Base-by-base conservation (phyloP, 305 asterid genomes). In the Ajuga reptans region DNA sequence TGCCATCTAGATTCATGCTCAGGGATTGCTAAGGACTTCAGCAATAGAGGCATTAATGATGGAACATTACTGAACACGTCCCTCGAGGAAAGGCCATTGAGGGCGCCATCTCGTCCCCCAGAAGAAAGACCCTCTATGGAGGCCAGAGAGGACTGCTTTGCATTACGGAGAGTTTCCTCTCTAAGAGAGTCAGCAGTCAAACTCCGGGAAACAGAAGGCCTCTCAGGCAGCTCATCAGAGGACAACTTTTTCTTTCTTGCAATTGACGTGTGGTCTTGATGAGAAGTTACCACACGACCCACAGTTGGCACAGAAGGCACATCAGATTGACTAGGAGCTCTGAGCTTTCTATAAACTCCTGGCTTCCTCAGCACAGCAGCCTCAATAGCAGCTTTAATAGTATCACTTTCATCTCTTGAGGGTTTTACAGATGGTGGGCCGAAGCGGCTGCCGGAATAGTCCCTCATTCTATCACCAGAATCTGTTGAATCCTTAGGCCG, bases 331-430 rank as follows among this genome's bases (percentile, higher is more conserved):
- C 78, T 80, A 39, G 62, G 12, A 73, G 83, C 81, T 80, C 81
- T 84, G 70, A 77, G 79, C 80, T 78, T 90, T 61, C 85, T 71
- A 76, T 72, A 84, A 67, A 87, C 78, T 66, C 87, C 93, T 7
- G 97, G 97, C 78, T 88, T 92, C 81, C 77, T 88, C 62, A 84
- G 84, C 81, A 82, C 82, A 53, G 97, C 96, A 71, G 97, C 96
- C 81, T 90, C 90, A 74, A 90, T 79, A 77, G 97, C 97, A 77
- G 89, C 97, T 79, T 85, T 92, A 69, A 90, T 77, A 72, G 78
- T 80, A 79, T 81, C 83, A 68, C 77, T 78, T 75, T 83, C 89
- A 69, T 79, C 94, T 77, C 86, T 82, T 59, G 84, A 72, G 76
- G 72, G 69, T 79, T 78, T 92, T 50, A 70, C 70, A 76, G 82